These are phyloP conservation scores for Hortaea sp. DNA, from an alignment of 2,329 filamentous ascomycete species.

Conservation along the genomic window DNA sequence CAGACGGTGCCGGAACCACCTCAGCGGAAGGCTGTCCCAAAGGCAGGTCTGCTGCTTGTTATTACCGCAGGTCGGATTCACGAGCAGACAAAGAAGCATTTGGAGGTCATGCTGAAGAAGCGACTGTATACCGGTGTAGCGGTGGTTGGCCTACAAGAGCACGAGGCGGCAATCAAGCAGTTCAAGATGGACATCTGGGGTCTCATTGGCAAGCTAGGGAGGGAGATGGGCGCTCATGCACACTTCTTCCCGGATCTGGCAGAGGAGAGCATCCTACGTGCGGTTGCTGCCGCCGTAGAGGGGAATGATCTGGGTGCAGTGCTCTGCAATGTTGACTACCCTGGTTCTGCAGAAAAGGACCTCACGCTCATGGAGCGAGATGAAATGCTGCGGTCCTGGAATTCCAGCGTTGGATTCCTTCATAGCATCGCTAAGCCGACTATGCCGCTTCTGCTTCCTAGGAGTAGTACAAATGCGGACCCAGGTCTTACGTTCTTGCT, in stretches of 20 bases:
- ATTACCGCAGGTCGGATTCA: constrained; percentile 1
- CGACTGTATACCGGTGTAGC: constrained; percentile 1
- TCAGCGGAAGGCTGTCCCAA: background rate
- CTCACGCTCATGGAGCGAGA: constrained; percentile 13
- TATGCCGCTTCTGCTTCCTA: constrained; percentile 3
- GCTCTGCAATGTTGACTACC: constrained; percentile 15
- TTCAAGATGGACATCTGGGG: constrained; percentile 15
- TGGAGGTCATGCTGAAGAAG: constrained; percentile 3
- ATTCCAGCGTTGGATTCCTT: constrained; percentile 16
- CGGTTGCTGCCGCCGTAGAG: constrained; percentile 8
- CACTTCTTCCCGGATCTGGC: constrained; percentile 11
- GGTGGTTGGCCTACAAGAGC: constrained; percentile 3
- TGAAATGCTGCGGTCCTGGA: constrained; percentile 12
- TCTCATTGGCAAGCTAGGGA: constrained; percentile 10
- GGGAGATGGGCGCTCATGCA: constrained; percentile 16
- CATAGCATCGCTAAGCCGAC: constrained; percentile 11
- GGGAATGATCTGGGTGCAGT: constrained; percentile 14
- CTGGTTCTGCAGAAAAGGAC: constrained; percentile 3
- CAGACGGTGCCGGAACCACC: background rate
- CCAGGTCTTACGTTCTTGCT: constrained; percentile 3
- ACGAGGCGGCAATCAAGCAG: constrained; percentile 11
- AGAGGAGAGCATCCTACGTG: constrained; percentile 9
- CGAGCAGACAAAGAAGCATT: background rate
- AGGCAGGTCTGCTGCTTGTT: constrained; percentile 3
- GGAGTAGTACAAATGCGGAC: background rate